Conservation (phyloP, 2,329 filamentous ascomycete genomes). For the Didymellaceae sp. region DNA sequence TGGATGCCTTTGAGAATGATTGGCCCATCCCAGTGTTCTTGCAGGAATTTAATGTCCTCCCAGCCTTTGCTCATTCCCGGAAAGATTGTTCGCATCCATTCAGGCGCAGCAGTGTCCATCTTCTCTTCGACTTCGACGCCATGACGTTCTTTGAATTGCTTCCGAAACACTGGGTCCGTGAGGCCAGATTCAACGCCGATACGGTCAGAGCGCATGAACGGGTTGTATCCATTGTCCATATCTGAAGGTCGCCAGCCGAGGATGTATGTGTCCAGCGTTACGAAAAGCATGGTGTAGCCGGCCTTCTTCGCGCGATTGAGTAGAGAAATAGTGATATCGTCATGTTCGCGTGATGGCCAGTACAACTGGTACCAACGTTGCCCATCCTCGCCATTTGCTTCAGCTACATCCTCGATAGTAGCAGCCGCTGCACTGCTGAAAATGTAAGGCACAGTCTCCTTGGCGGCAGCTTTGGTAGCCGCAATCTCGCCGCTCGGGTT, state of each 20-base stretch:
- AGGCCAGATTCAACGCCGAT: constrained; percentile 69
- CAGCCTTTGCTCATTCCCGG: constrained; percentile 63
- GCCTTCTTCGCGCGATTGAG: constrained; percentile 64
- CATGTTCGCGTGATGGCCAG: constrained; percentile 68
- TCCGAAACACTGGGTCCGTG: constrained; percentile 69
- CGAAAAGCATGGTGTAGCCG: constrained; percentile 69
- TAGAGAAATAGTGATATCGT: constrained; percentile 68
- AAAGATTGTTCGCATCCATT: constrained; percentile 35
- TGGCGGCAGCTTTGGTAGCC: constrained; percentile 64
- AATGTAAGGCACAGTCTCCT: constrained; percentile 68
- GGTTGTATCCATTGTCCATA: constrained; percentile 62
- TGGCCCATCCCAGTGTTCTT: constrained; percentile 67
- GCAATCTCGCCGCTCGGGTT: constrained; percentile 70
- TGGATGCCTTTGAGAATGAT: constrained; percentile 69
- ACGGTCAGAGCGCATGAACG: constrained; percentile 35
- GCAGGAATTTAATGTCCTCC: constrained; percentile 66
- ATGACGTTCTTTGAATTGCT: constrained; percentile 59
- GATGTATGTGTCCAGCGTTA: constrained; percentile 73
- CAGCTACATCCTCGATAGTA: constrained; percentile 68
- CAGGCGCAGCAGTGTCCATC: constrained; percentile 26
- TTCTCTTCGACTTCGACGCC: constrained; percentile 51
- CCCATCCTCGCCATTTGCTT: constrained; percentile 58
- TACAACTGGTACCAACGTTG: constrained; percentile 75
- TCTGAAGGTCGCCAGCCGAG: constrained; percentile 72
- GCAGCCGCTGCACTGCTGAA: constrained; percentile 67